phyloP scores from a whole-genome alignment of 345 rosid genomes.

The Ricinus communis region DNA sequence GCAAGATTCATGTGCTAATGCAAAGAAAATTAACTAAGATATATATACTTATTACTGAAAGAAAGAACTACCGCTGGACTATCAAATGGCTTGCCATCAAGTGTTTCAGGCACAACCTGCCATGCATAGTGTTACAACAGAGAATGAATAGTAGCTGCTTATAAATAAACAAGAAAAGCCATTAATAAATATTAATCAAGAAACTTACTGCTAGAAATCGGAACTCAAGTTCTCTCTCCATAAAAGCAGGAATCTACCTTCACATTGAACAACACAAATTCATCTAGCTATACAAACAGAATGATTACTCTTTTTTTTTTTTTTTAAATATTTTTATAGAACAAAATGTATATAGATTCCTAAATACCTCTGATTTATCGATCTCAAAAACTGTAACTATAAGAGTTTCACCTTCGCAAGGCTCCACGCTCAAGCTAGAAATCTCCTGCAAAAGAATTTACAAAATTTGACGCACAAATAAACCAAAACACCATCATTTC shows the following conservation, averaged over 20 bases:
- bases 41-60: not conserved
- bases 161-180: not conserved
- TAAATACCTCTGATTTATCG: constrained; percentile 70
- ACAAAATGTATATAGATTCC: no score
- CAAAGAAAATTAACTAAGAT: not conserved
- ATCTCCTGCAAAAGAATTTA: constrained; percentile 58
- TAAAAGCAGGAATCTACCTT: constrained; percentile 79
- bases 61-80: constrained; percentile 45
- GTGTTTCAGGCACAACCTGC: constrained; percentile 68
- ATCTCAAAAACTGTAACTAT: constrained; percentile 86
- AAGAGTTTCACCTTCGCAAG: constrained; percentile 66
- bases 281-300: not conserved
- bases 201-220: constrained; percentile 67
- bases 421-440: constrained; percentile 86
- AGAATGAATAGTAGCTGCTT: no score
- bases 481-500: no score
- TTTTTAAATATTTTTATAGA: not conserved
- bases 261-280: constrained; percentile 10
- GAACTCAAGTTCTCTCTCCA: constrained; percentile 78
- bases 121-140: constrained; percentile 11
- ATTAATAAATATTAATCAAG: constrained; percentile 1
- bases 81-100: constrained; percentile 63
- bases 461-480: no score
- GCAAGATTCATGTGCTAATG: not conserved
- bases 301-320: not conserved